Base-by-base conservation (phyloP, 495 filamentous ascomycete species). In the Opeltia flavorubescens region DNA sequence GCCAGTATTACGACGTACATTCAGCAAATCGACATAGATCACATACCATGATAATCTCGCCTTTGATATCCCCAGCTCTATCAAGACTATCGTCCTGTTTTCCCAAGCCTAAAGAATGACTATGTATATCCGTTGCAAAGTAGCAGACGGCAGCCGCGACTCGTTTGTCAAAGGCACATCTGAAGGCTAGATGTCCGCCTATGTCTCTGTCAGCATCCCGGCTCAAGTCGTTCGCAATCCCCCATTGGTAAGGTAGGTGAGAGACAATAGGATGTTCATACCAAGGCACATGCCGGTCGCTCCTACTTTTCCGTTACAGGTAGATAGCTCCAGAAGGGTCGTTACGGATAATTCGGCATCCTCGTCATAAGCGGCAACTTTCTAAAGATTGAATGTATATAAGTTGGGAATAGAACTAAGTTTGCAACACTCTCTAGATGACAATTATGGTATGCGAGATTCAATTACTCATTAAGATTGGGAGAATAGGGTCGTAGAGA, bases 51-150 rank as follows among this genome's bases (percentile, higher is more conserved):
- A 77, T 64, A 45, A 94, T 55, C 57, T 89, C 84, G 11, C 76
- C 84, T 58, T 83, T 81, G 50, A 94, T 87, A 55, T 95, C 88
- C 9, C 66, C 69, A 1, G 72, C 71, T 25, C 82, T 52, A 11
- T 63, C 64, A 40, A 88, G 56, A 55, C 72, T 78, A 56, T 86
- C 76, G 60, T 87, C 83, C 27, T 68, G 70, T 62, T 76, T 81
- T 0, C 78, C 75, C 46, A 63, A 69, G 9, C 84, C 89, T 0
- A 96, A 69, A 3, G 78, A 86, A 43, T 75, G 72, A 41, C 66
- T 72, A 65, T 95, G 89, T 29, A 95, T 74, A 66, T 96, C 89
- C 5, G 89, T 96, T 1, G 84, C 89, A 65, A 96, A 95, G 65
- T 91, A 96, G 52, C 84, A 81, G 24, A 94, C 83, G 21, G 78